Evolutionary conservation across 2,329 filamentous ascomycete genomes (phyloP).

Genomic region (Cadophora malorum): DNA sequence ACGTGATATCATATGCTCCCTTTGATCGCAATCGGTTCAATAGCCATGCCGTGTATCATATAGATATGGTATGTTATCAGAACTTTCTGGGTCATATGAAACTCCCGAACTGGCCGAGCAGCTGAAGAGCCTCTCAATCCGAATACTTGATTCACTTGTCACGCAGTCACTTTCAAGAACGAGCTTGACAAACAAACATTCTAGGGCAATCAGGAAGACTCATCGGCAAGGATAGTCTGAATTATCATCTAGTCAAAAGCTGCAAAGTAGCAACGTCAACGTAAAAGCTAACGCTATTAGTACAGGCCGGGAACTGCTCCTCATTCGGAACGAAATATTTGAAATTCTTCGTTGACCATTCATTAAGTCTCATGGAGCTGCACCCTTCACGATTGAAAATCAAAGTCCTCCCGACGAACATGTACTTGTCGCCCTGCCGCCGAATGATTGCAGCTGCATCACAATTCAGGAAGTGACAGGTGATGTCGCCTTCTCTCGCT

Average conservation of each 20-base stretch:
- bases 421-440: background rate
- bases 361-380: background rate
- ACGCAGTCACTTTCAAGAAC: too few relatives aligned
- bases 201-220: too few relatives aligned
- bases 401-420: background rate
- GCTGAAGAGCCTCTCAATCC: too few relatives aligned
- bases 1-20: too few relatives aligned
- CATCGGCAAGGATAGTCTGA: too few relatives aligned
- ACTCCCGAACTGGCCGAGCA: too few relatives aligned
- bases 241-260: background rate
- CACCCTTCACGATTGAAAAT: constrained; percentile 5
- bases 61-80: too few relatives aligned
- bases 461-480: constrained; percentile 8
- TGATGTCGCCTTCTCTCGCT: background rate
- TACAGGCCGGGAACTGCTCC: background rate
- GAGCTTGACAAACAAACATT: too few relatives aligned
- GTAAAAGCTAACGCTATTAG: background rate
- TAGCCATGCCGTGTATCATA: too few relatives aligned
- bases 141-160: too few relatives aligned
- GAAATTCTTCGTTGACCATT: constrained; percentile 4
- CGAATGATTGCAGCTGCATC: constrained; percentile 6
- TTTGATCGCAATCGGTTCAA: too few relatives aligned
- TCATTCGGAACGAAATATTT: constrained; percentile 7
- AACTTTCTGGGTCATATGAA: too few relatives aligned
- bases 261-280: constrained; percentile 8